Evolutionary conservation across 768 basidiomycete genomes (phyloP).

Genomic region (Podaxis pistillaris): DNA sequence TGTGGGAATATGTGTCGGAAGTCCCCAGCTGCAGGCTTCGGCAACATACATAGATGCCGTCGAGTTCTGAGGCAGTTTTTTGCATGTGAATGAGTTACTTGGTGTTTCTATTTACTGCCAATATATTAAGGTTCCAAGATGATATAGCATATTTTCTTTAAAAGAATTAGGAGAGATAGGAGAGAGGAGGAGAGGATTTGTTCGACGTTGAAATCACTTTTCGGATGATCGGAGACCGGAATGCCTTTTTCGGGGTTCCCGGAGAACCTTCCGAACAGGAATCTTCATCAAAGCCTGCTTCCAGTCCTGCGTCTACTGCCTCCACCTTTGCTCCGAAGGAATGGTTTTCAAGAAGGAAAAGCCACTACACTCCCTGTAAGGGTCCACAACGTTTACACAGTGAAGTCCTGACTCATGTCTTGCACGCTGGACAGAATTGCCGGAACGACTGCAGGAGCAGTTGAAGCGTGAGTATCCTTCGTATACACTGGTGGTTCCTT

Average conservation of each 20-base stretch:
- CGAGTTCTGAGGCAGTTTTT: too few relatives aligned
- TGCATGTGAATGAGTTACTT: too few relatives aligned
- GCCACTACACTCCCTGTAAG: conserved; percentile 75
- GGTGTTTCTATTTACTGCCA: too few relatives aligned
- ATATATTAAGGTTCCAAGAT: background rate
- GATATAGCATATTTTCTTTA: too few relatives aligned
- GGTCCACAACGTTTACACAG: background rate
- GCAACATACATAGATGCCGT: too few relatives aligned
- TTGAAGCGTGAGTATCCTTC: conserved; percentile 73
- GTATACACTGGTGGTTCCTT: conserved; percentile 9
- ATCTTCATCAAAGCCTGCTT: background rate
- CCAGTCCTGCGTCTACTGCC: background rate
- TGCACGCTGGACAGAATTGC: conserved; percentile 50
- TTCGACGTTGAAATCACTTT: background rate
- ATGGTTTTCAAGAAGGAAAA: conserved; percentile 66
- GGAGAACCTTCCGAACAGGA: background rate
- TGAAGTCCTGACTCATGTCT: background rate
- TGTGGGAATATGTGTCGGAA: conserved; percentile 4
- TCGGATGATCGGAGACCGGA: background rate
- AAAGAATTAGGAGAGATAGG: background rate
- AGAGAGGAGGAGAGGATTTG: background rate
- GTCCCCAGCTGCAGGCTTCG: too few relatives aligned
- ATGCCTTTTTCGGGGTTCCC: background rate
- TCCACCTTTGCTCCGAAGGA: background rate
- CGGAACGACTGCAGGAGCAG: conserved; percentile 87